Percentiles rank a stretch among this genome's conserved stretches.
Evolutionary conservation across 1,139 yeast genomes (phyloP).

Genomic region (Diutina rugosa): DNA sequence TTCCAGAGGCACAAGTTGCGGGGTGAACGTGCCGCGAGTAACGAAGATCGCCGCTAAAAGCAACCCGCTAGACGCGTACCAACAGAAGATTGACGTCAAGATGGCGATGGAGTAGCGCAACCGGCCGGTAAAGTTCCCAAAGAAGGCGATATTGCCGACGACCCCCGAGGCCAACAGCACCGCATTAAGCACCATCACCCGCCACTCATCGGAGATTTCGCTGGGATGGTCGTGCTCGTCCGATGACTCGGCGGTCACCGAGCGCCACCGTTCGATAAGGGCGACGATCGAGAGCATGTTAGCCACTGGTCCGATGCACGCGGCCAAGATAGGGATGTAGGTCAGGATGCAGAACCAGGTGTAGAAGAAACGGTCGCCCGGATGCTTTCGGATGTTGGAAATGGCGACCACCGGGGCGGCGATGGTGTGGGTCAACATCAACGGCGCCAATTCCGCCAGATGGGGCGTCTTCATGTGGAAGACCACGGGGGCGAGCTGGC

Average conservation of each 20-base stretch:
- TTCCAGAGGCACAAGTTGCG: constrained; percentile 26
- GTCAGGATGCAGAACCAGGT: constrained; percentile 53
- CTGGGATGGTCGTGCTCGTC: constrained; percentile 11
- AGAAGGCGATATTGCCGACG: constrained; percentile 48
- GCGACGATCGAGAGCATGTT: constrained; percentile 63
- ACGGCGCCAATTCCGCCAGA: background rate
- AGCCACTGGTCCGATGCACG: constrained; percentile 68
- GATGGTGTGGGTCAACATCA: constrained; percentile 4
- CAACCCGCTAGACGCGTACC: constrained; percentile 43
- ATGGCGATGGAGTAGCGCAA: constrained; percentile 49
- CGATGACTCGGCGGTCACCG: constrained; percentile 10
- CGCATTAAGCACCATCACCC: constrained; percentile 43
- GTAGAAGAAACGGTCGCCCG: constrained; percentile 35
- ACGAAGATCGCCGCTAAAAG: constrained; percentile 35
- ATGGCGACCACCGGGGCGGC: constrained; percentile 20
- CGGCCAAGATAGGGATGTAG: constrained; percentile 60
- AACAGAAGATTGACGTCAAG: constrained; percentile 44
- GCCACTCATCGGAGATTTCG: constrained; percentile 20
- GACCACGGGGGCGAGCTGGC: background rate
- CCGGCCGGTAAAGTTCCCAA: constrained; percentile 52
- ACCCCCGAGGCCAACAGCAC: constrained; percentile 53
- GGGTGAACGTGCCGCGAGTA: constrained; percentile 10
- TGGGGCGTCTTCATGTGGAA: background rate
- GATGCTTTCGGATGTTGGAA: constrained; percentile 20
- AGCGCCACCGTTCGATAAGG: constrained; percentile 54